Conservation (phyloP, 177 flowering plant species). For the Tripterygium wilfordii region DNA sequence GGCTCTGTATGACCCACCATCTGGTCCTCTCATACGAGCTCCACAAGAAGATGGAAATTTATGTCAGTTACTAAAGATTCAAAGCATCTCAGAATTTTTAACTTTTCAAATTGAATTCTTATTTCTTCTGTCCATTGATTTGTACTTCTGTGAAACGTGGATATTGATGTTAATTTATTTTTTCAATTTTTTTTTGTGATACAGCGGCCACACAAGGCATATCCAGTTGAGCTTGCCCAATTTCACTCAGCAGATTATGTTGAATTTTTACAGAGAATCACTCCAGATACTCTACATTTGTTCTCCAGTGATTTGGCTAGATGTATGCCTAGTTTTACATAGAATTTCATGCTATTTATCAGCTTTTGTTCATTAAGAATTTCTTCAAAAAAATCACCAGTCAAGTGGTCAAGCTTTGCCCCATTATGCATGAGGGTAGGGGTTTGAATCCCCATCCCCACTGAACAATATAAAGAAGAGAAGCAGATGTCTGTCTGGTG, state of each 20-base stretch:
- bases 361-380: no score
- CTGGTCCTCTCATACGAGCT: constrained; percentile 85
- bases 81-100: neutral
- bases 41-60: constrained; percentile 94
- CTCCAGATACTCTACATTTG: constrained; percentile 65
- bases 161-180: constrained; percentile 1
- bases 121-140: neutral
- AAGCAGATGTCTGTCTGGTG: no score
- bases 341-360: neutral
- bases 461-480: no score
- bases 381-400: no score
- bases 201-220: constrained; percentile 98
- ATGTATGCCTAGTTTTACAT: constrained; percentile 42
- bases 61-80: constrained; percentile 45
- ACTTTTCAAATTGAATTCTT: neutral
- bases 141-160: neutral
- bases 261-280: constrained; percentile 82
- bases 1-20: constrained; percentile 97
- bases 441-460: no score
- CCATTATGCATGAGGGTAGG: no score
- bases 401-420: no score
- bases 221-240: constrained; percentile 94
- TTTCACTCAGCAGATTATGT: constrained; percentile 93
- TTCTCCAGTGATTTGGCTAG: constrained; percentile 60
- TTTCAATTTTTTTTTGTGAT: constrained; percentile 10